Conservation (phyloP, 352 stramenopile genomes). For the Phytopythium delawarense region DNA sequence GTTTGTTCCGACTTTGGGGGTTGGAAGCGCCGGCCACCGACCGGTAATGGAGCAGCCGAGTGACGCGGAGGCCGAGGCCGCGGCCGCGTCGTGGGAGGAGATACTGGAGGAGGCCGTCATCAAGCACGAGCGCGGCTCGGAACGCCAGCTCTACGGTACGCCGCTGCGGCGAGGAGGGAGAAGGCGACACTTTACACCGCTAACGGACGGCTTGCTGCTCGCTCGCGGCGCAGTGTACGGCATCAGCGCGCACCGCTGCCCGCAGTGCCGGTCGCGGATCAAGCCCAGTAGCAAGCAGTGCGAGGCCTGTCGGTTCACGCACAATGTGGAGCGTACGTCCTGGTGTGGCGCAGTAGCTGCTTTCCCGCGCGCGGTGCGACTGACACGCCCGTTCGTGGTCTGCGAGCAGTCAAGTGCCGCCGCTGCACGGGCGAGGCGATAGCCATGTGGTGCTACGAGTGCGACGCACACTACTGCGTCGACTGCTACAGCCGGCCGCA, state of each 20-base stretch:
- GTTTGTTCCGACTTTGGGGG: too few species aligned
- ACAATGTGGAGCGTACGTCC: slow-evolving; percentile 30
- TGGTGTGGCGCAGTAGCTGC: background rate
- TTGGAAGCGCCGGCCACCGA: too few species aligned
- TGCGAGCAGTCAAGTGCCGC: slow-evolving; percentile 16
- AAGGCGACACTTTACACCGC: too few species aligned
- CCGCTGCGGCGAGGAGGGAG: background rate
- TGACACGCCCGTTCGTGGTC: too few species aligned
- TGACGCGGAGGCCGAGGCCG: slow-evolving; percentile 2
- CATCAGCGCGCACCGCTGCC: slow-evolving; percentile 47
- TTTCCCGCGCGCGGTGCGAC: too few species aligned
- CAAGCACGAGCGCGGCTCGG: slow-evolving; percentile 48
- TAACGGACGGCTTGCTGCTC: slow-evolving; percentile 1
- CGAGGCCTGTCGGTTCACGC: slow-evolving; percentile 35
- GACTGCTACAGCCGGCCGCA: slow-evolving; percentile 52
- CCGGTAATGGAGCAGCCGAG: background rate
- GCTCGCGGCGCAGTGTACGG: slow-evolving; percentile 41
- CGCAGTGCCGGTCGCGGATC: slow-evolving; percentile 37
- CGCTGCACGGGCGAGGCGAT: slow-evolving; percentile 31
- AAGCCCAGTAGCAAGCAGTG: slow-evolving; percentile 28
- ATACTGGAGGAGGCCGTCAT: slow-evolving; percentile 33
- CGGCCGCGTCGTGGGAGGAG: slow-evolving; percentile 22
- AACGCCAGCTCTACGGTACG: slow-evolving; percentile 49
- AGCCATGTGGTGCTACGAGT: slow-evolving; percentile 64
- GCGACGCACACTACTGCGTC: slow-evolving; percentile 58